Base-by-base conservation (phyloP, 345 rosid species). In the Balakata baccata region DNA sequence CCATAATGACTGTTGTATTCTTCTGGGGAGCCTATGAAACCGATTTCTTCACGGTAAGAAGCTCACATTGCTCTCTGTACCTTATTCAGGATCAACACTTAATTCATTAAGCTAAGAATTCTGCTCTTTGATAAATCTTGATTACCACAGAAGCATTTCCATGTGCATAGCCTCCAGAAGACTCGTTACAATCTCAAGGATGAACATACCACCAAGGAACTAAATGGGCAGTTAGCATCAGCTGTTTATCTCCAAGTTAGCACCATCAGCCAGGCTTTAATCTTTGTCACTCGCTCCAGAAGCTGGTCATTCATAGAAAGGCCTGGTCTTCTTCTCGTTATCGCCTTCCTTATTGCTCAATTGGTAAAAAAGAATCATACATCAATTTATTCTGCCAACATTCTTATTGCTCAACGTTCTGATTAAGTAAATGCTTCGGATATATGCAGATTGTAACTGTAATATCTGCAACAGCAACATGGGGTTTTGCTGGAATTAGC, bases 181-280 rank as follows among this genome's bases (percentile, higher is more conserved):
- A 29, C 60, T 6, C 39, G 12, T 25, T 69, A 68, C 20, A 37
- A 83, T 59, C 20, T 75, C 16, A 5, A 81, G n/a, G 77, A 81
- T 75, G 34, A 71, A 41, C 25, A 6, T 46, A 74, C 43, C 25
- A 49, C 54, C 16, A 41, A 68, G 4, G 65, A 49, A 47, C 51
- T 87, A 57, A 81, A 86, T 41, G 84, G 65, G 57, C 82, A 75
- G 64, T 75, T 86, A 47, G 84, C 86, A 75, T 89, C 94, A 17
- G 91, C 89, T 34, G 64, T 89, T 10, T 89, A 89, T 80, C 94
- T 87, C 73, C 94, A 89, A 85, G 89, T 89, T 76, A 89, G 94
- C 82, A 89, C 85, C 61, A 89, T 89, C 74, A 93, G 96, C 66
- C 98, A 93, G 81, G 98, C 97, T n/a, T 74, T 93, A 41, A 93